Base-by-base conservation (phyloP, 495 filamentous ascomycete genomes). In the Aspergillus asperescens region DNA sequence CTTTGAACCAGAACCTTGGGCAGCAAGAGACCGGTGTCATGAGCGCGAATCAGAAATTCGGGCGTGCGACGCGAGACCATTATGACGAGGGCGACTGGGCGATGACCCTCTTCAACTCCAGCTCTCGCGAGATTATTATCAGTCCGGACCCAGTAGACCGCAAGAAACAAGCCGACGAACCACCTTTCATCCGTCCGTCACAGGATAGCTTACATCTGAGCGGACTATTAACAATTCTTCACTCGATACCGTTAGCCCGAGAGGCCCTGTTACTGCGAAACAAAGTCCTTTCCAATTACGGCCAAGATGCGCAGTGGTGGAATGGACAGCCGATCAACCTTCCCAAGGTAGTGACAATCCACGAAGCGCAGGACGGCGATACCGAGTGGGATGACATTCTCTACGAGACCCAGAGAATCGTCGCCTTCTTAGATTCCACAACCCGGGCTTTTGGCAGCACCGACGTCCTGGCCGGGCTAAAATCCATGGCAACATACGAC, bases 351-450 rank as follows among this genome's bases (percentile, higher is more conserved):
- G 74, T 83, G n/a, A 75, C 79, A 13, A 59, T 77, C n/a, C 58
- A 75, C 32, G 73, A 73, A 13, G 61, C 63, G 19, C 68, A 65
- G 9, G 60, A 59, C 12, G 58, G 58, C 22, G 65, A 72, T 25
- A 62, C 60, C 7, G 62, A 76, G 6, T 74, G 68, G 60, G 70
- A 76, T 16, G 77, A 81, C 12, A 72, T 79, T 6, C 64, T 78
- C 27, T 56, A 73, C 50, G 72, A 77, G 54, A 59, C 67, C 31
- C 90, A 95, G 62, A 83, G 91, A 20, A 60, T 96, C n/a, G 81
- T 95, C 69, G 90, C 89, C 18, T 95, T 96, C 59, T 74, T 95
- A 27, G 88, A 94, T 55, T 69, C 65, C 16, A 89, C 90, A 10
- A 77, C 84, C 5, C 82, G 91, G 35, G 80, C 84, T n/a, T 96